Conservation (phyloP, 2,329 filamentous ascomycete genomes). For the Pseudogymnoascus sp. region DNA sequence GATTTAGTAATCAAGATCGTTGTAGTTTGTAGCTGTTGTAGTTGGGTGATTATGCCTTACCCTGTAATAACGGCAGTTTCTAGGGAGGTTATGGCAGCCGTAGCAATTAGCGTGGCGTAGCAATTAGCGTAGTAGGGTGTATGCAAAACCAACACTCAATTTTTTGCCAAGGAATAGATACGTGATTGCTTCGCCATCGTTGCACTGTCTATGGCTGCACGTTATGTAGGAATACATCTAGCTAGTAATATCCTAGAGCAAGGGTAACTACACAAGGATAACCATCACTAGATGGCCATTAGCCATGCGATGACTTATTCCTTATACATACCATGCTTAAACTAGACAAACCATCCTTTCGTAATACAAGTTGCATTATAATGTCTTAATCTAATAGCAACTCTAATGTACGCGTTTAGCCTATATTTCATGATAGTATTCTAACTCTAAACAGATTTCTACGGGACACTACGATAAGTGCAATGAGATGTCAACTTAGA, state of each 20-base stretch:
- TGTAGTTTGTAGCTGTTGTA: not conserved
- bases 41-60: not conserved
- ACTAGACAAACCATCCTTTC: not conserved
- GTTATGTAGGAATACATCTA: not conserved
- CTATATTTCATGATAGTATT: not conserved
- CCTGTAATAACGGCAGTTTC: too few species aligned
- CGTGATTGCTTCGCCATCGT: not conserved
- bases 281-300: not conserved
- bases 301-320: not conserved
- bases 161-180: not conserved
- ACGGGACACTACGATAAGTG: constrained; percentile 9
- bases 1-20: not conserved
- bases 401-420: not conserved
- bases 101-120: not conserved
- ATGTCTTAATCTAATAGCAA: not conserved
- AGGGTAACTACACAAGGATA: not conserved
- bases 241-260: not conserved
- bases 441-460: not conserved
- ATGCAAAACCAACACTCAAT: not conserved
- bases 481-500: constrained; percentile 10
- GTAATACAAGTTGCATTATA: not conserved
- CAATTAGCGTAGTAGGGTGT: not conserved
- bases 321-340: not conserved
- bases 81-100: not conserved
- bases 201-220: not conserved